Percentiles rank a stretch among this genome's conserved stretches.
Evolutionary conservation across 169 alveolate genomes (phyloP).

Genomic region (Plasmodium vivax): DNA sequence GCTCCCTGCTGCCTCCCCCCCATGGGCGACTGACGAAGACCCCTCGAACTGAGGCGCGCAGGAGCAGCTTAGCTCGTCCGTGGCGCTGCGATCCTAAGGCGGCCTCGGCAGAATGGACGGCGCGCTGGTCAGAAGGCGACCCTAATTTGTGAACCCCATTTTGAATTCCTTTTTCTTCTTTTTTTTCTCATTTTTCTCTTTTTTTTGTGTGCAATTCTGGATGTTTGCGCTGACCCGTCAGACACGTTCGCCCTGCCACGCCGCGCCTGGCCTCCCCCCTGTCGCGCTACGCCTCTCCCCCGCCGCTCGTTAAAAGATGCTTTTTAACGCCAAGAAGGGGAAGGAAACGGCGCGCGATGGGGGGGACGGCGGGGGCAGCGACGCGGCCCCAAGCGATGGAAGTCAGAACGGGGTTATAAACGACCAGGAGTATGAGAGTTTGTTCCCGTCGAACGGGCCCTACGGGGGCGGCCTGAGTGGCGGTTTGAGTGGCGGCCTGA

Average conservation of each 20-base stretch:
- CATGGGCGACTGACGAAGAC: neutral
- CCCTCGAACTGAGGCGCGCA: neutral
- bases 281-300: too few species aligned
- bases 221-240: neutral
- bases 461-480: neutral
- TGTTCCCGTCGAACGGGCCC: neutral
- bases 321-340: neutral
- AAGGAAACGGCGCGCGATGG: neutral
- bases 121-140: neutral
- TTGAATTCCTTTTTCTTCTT: neutral
- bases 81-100: neutral
- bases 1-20: neutral
- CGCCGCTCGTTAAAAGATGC: neutral
- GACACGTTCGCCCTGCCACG: neutral
- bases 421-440: neutral
- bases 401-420: neutral
- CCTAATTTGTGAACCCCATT: neutral
- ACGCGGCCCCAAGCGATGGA: neutral
- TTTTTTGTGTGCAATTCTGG: neutral
- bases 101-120: neutral
- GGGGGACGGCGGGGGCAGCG: neutral
- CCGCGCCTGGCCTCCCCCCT: neutral
- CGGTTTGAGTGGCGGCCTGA: too few species aligned
- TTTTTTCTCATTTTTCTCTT: neutral
- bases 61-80: neutral